Conservation (phyloP, 768 basidiomycete species). For the Lactifluus pinguis region DNA sequence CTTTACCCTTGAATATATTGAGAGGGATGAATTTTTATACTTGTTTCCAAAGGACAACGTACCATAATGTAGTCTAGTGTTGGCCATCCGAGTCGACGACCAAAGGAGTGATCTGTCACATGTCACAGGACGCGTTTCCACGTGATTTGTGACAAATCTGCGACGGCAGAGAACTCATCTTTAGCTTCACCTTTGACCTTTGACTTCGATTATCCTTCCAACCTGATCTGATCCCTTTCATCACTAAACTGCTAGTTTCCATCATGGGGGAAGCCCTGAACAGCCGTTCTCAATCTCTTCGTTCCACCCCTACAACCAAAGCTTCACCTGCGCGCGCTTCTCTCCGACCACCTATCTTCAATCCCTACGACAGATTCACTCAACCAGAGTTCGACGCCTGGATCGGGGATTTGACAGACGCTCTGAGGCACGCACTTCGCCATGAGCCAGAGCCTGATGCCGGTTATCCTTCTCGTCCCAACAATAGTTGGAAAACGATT, state of each 20-base stretch:
- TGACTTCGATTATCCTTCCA: not conserved
- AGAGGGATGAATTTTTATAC: not conserved
- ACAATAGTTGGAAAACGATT: slow-evolving; percentile 5
- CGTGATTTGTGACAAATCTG: slow-evolving; percentile 8
- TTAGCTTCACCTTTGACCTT: not conserved
- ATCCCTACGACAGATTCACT: slow-evolving; percentile 68
- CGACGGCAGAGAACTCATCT: not conserved
- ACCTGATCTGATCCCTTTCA: not conserved
- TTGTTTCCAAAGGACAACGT: not conserved
- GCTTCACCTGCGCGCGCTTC: slow-evolving; percentile 1
- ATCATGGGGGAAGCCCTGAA: slow-evolving; percentile 8
- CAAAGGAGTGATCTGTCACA: not conserved
- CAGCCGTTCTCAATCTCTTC: not conserved
- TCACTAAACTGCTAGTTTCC: not conserved
- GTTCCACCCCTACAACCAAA: slow-evolving; percentile 1
- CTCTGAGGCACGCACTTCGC: slow-evolving; percentile 49
- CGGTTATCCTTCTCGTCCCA: slow-evolving; percentile 2
- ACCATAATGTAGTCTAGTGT: not conserved
- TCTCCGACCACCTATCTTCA: slow-evolving; percentile 46
- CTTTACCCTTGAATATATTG: slow-evolving; percentile 53
- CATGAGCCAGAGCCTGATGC: slow-evolving; percentile 27
- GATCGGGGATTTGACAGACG: slow-evolving; percentile 53
- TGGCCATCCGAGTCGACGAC: no score
- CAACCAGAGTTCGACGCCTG: slow-evolving; percentile 61
- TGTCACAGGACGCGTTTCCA: slow-evolving; percentile 11